These are phyloP conservation scores for Chrysosphaeria jannelii DNA, from an alignment of 2,329 filamentous ascomycete species.

Conservation along the genomic window DNA sequence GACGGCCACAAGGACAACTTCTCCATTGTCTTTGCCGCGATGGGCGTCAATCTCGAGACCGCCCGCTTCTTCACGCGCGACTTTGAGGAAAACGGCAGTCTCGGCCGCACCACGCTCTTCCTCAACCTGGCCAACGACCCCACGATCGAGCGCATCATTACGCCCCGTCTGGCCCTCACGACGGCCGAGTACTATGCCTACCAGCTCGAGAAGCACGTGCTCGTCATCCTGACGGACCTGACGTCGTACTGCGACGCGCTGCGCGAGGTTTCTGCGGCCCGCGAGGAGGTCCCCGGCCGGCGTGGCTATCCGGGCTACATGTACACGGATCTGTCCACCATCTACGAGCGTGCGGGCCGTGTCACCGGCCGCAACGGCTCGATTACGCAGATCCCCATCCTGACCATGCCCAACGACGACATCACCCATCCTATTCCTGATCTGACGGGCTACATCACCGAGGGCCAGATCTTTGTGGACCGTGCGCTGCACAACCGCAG, in stretches of 20 bases:
- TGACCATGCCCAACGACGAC: slow-evolving; percentile 99
- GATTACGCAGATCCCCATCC: slow-evolving; percentile 94
- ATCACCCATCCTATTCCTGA: slow-evolving; percentile 98
- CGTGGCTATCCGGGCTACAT: slow-evolving; percentile 99
- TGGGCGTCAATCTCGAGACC: slow-evolving; percentile 99
- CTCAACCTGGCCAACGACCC: slow-evolving; percentile 97
- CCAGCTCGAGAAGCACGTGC: slow-evolving; percentile 97
- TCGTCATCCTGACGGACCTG: slow-evolving; percentile 94
- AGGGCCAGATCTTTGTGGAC: slow-evolving; percentile 95
- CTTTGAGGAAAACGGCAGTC: slow-evolving; percentile 95
- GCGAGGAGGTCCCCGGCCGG: slow-evolving; percentile 96
- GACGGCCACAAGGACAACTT: slow-evolving; percentile 98
- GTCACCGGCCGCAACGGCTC: slow-evolving; percentile 90
- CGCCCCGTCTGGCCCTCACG: slow-evolving; percentile 85
- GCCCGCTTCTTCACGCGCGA: slow-evolving; percentile 94
- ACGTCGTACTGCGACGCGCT: slow-evolving; percentile 96
- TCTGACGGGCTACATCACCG: slow-evolving; percentile 95
- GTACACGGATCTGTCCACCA: slow-evolving; percentile 99
- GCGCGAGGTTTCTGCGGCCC: slow-evolving; percentile 88
- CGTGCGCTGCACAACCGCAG: slow-evolving; percentile 84
- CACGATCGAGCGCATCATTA: slow-evolving; percentile 99
- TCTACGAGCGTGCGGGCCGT: slow-evolving; percentile 97
- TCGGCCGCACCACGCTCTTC: slow-evolving; percentile 94
- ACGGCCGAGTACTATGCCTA: slow-evolving; percentile 99
- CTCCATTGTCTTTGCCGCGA: slow-evolving; percentile 96